A percentile compares a stretch with the other conserved stretches of the same genome.
These are phyloP conservation scores for Claviceps quebecensis DNA, from an alignment of 2,329 filamentous ascomycete genomes.

Conservation along the genomic window DNA sequence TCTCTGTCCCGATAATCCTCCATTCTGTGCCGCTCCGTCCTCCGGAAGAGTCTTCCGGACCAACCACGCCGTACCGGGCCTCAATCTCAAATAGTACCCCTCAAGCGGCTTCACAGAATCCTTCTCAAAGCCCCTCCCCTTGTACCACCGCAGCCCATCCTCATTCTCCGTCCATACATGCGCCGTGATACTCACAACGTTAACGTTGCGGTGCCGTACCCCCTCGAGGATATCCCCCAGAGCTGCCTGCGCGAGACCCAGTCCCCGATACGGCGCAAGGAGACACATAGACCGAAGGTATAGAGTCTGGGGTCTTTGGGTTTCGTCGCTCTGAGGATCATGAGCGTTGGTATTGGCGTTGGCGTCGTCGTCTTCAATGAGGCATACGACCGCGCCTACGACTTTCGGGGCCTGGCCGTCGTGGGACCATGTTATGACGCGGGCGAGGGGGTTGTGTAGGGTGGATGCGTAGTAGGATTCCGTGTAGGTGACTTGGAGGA, in stretches of 20 bases:
- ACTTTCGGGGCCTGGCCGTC: slow-evolving; percentile 30
- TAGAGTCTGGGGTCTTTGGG: slow-evolving; percentile 28
- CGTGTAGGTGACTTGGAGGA: slow-evolving; percentile 49
- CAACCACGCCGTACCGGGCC: slow-evolving; percentile 47
- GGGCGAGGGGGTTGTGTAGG: slow-evolving; percentile 39
- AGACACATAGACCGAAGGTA: slow-evolving; percentile 53
- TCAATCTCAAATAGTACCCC: slow-evolving; percentile 49
- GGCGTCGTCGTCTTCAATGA: slow-evolving; percentile 30
- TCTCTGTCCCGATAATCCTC: background rate
- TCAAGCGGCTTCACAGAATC: slow-evolving; percentile 29
- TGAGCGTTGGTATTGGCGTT: slow-evolving; percentile 2
- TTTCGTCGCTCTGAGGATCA: slow-evolving; percentile 1
- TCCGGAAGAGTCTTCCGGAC: slow-evolving; percentile 28
- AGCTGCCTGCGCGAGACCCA: slow-evolving; percentile 44
- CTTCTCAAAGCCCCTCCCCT: slow-evolving; percentile 39
- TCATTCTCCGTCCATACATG: slow-evolving; percentile 57
- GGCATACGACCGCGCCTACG: slow-evolving; percentile 48
- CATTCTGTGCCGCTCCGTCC: background rate
- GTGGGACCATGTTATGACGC: slow-evolving; percentile 44
- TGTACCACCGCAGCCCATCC: slow-evolving; percentile 50
- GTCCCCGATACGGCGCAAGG: slow-evolving; percentile 46
- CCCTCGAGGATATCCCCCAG: slow-evolving; percentile 34
- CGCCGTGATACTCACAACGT: slow-evolving; percentile 38
- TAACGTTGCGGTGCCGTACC: slow-evolving; percentile 23
- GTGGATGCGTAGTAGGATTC: slow-evolving; percentile 50